Conservation (phyloP, 192 early-diverging fungal genomes). For the Coemansia sp. region DNA sequence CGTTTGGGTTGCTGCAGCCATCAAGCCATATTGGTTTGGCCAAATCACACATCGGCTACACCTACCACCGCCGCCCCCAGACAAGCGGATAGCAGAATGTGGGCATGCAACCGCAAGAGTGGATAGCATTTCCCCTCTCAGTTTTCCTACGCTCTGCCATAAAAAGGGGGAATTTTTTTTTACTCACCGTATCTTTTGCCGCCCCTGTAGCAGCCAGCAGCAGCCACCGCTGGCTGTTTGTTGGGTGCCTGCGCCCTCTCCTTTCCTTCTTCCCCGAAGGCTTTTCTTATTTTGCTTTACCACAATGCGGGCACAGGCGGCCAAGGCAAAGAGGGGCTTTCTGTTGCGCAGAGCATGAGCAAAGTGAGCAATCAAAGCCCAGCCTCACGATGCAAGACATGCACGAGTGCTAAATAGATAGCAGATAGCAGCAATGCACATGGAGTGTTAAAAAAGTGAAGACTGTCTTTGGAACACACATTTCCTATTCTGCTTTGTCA, state of each 20-base stretch:
- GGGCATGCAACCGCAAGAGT: too few relatives aligned
- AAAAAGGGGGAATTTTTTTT: not conserved
- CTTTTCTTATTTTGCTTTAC: not conserved
- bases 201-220: not conserved
- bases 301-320: not conserved
- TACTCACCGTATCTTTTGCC: not conserved
- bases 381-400: not conserved
- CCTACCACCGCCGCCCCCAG: constrained; percentile 1
- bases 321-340: not conserved
- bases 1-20: constrained; percentile 25
- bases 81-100: not conserved
- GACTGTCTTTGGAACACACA: not conserved
- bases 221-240: not conserved
- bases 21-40: constrained; percentile 35
- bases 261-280: not conserved
- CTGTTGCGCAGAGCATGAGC: not conserved
- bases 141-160: not conserved
- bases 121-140: constrained; percentile 6
- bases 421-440: not conserved
- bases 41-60: constrained; percentile 25
- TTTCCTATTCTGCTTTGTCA: not conserved
- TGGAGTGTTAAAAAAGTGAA: not conserved
- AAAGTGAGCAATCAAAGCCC: not conserved
- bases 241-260: not conserved
- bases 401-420: not conserved